Base-by-base conservation (phyloP, 495 filamentous ascomycete genomes). In the Pyrenopolyporus hunteri region DNA sequence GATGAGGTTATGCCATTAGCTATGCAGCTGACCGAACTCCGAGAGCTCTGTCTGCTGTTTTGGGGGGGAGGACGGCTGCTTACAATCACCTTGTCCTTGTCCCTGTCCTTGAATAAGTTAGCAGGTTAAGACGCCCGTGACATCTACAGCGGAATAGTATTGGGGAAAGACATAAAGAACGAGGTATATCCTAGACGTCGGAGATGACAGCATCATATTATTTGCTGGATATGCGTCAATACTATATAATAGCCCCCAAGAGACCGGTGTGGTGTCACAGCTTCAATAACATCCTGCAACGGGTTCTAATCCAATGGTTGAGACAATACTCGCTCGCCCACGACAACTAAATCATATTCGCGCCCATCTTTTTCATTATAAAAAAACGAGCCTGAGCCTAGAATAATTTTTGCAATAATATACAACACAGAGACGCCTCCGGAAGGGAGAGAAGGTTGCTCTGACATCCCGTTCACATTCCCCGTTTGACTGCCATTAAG, bases 391-490 rank as follows among this genome's bases (percentile, higher is more conserved):
- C 54, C 36, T 32, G 22, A 54, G 64, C 54, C 20, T 40, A 42
- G 31, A 19, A 45, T 59, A 67, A 33, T 42, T 55, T 49, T 63
- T n/a, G n/a, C 57, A 68, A 68, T 70, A 69, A 66, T 71, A 69
- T 71, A 71, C 68, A 68, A 64, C 52, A 64, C 45, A 63, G 56
- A 67, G 44, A 63, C 56, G 17, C 20, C 46, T 56, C 57, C n/a
- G n/a, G 20, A 40, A 33, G 31, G 17, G 35, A 11, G 28, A 29
- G 33, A 49, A 48, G 43, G 45, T 53, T 66, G 57, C 57, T 56
- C 57, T 61, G 58, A 47, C 55, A 55, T n/a, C 58, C 59, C 54
- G 42, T 33, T 50, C 54, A 50, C 48, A 14, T 47, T 55, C 49
- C 40, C 54, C 36, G 44, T 45, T n/a, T 33, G 42, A 50, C 44